phyloP scores from a whole-genome alignment of 1,284 basidiomycete genomes.

The Irpex sp. region DNA sequence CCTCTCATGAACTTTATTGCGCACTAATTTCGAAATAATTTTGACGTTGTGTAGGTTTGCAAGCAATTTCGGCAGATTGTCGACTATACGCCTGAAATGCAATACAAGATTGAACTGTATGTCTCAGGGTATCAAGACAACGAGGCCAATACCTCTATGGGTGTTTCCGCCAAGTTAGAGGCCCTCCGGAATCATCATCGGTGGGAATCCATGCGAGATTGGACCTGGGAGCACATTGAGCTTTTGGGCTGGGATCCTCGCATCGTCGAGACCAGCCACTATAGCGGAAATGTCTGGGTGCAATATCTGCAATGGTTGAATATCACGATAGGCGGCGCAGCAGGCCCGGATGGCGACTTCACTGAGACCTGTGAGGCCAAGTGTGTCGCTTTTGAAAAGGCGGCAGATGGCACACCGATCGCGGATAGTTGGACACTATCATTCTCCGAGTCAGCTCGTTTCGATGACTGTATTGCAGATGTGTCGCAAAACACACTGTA shows the following conservation, averaged over 20 bases:
- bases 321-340: no score
- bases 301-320: no score
- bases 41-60: neutral
- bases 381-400: neutral
- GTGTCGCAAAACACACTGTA: neutral
- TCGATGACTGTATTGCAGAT: neutral
- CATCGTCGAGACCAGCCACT: neutral
- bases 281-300: no score
- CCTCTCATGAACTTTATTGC: neutral
- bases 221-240: neutral
- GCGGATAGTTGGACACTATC: neutral
- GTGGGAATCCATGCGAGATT: neutral
- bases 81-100: neutral
- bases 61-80: neutral
- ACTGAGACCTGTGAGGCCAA: neutral
- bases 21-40: no score
- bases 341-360: no score
- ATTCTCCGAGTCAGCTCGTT: neutral
- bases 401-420: neutral
- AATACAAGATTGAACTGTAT: neutral
- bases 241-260: neutral
- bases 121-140: neutral
- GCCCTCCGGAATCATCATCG: neutral
- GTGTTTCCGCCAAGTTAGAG: neutral
- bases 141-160: neutral